Base-by-base conservation (phyloP, 2,329 filamentous ascomycete species). In the Blumeria hordei region DNA sequence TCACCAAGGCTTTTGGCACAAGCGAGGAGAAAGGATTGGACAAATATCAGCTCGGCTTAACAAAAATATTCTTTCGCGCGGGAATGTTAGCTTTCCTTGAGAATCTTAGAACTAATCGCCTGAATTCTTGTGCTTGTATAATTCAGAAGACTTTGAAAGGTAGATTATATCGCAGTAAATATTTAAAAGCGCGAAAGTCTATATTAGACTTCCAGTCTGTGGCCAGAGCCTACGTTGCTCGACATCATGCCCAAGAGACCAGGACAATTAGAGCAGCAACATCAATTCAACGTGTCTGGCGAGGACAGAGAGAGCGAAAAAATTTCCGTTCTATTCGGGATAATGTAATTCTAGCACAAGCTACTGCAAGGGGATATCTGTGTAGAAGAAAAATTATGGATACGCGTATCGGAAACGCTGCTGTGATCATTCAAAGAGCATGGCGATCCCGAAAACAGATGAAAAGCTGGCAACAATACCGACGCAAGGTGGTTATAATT, bases 1-100 rank as follows among this genome's bases (percentile, higher is more conserved):
- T 98, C 59, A 81, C 78, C 57, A 92, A 88, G 69, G 92, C 88
- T 0, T 74, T 98, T 34, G 90, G 86, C 56, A 80, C 84, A 58
- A 80, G 79, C 61, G 85, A 75, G 45, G 79, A 78, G 57, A 78
- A 83, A 62, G 83, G 82, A 51, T 70, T 81, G 55, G 92, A 96
- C 71, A 98, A 94, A 70, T 98, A 96, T 66, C 92, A 98, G 70
- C 78, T 98, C 60, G 92, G 92, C 70, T 74, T 96, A 60, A 96
- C 90, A 54, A 98, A 98, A 72, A 95, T 98, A 66, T 98, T 98
- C 72, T 98, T 98, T 80, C 84, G 92, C 58, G 92, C 92, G 55
- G 92, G 92, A 68, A 98, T 98, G 92, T 81, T 98, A 62, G 92
- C 92, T 6, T 95, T 95, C 71, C 73, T 98, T 53, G 92, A 98